Base-by-base conservation (phyloP, 78 protist species). In the Dictyostelium citrinum region DNA sequence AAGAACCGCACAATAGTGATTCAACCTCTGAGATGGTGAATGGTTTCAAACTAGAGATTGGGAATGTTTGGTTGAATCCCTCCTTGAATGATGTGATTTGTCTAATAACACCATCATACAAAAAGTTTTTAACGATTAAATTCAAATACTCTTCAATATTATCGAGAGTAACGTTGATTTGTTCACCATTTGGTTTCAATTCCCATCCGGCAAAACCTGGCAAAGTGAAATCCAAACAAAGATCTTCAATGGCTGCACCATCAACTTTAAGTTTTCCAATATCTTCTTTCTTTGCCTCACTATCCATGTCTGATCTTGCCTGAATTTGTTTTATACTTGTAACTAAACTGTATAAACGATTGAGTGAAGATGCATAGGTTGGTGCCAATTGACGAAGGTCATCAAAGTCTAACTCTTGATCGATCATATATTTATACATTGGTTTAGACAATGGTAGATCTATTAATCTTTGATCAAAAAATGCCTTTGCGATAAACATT, bases 381-480 rank as follows among this genome's bases (percentile, higher is more conserved):
- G 96, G 96, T 10, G 90, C 85, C 10, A 95, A 27, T 29, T 17
- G 12, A 12, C 24, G 16, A 3, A 97, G 51, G 45, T 97, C 98
- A 8, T 33, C 79, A 41, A 93, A 51, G 24, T 58, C 31, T 20
- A 96, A 58, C 16, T 43, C 77, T 41, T 46, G 37, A 24, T 92
- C 51, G 35, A 95, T 43, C 81, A 95, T 39, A n/a, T 61, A 58
- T 45, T 93, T 96, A 33, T 75, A 84, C 70, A 96, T 79, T 22
- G 97, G 82, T 16, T 43, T 79, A 7, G 96, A 86, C 29, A 97
- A n/a, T n/a, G 90, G 96, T 20, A 97, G 71, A 31, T 97, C 98
- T 11, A 97, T 83, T 5, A 97, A 45, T 17, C 98, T 51, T 60
- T 74, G 75, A 85, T 97, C 98, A 55, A 90, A 83, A 31, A 97